Evolutionary conservation across 495 filamentous ascomycete species (phyloP).

Genomic region (Penicillium alfredii): DNA sequence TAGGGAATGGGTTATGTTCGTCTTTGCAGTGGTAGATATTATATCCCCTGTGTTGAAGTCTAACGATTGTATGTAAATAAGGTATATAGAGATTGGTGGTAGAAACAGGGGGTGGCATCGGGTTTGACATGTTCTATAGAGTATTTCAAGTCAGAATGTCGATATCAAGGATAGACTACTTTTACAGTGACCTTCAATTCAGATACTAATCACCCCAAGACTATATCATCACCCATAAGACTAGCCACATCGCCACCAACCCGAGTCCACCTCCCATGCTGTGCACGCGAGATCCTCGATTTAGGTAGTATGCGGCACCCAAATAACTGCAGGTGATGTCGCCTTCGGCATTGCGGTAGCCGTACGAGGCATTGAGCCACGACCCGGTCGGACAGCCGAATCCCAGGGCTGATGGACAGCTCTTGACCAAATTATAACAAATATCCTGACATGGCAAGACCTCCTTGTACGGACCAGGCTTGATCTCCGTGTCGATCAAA

Average conservation of each 20-base stretch:
- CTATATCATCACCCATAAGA: conserved; percentile 11
- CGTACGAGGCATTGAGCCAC: conserved; percentile 64
- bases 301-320: conserved; percentile 50
- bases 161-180: no score
- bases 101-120: no score
- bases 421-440: conserved; percentile 76
- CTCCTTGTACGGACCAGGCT: conserved; percentile 91
- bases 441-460: conserved; percentile 77
- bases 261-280: conserved; percentile 12
- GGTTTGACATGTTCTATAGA: no score
- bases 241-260: conserved; percentile 11
- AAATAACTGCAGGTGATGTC: conserved; percentile 53
- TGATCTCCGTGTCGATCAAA: conserved; percentile 61
- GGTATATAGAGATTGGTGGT: no score
- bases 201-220: neutral
- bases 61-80: no score
- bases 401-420: conserved; percentile 70
- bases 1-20: neutral
- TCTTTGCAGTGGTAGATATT: no score
- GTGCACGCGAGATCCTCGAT: conserved; percentile 16
- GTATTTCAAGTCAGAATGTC: no score
- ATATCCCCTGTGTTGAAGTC: no score
- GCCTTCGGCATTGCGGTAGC: conserved; percentile 35
- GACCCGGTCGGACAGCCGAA: conserved; percentile 68
- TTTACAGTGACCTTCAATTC: no score